Percentiles rank a stretch among this genome's conserved stretches.
These are phyloP conservation scores for Larix sibirica DNA, from an alignment of 83 land plant genomes.

Conservation along the genomic window DNA sequence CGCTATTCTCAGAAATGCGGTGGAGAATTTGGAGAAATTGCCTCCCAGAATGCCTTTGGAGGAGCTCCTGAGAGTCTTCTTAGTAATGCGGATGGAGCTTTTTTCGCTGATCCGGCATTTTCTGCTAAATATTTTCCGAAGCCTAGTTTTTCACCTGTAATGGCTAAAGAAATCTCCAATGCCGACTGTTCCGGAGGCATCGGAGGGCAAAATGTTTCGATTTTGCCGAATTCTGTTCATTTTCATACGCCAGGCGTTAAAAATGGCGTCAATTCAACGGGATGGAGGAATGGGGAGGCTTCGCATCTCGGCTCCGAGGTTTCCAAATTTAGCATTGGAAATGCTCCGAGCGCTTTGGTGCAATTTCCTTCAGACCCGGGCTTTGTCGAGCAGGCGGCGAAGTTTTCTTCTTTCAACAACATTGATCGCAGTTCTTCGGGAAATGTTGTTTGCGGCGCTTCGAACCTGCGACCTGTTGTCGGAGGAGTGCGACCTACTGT, in stretches of 20 bases:
- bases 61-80: slow-evolving; percentile 7
- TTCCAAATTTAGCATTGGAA: slow-evolving; percentile 13
- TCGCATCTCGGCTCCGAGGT: slow-evolving; percentile 3
- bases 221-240: neutral
- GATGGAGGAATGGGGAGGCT: slow-evolving; percentile 1
- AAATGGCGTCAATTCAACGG: neutral
- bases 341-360: neutral
- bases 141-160: neutral
- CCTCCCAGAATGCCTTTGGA: slow-evolving; percentile 2
- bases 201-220: neutral
- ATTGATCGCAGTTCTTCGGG: neutral
- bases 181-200: neutral
- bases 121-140: slow-evolving; percentile 3
- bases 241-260: neutral
- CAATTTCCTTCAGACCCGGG: slow-evolving; percentile 19
- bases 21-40: slow-evolving; percentile 6
- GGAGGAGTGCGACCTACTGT: neutral
- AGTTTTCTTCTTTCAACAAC: slow-evolving; percentile 12
- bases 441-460: neutral
- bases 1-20: neutral
- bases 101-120: slow-evolving; percentile 9
- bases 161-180: slow-evolving; percentile 1
- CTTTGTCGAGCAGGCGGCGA: slow-evolving; percentile 19
- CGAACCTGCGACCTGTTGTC: neutral
- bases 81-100: slow-evolving; percentile 5